Base-by-base conservation (phyloP, 2,329 filamentous ascomycete genomes). In the Cyanodermella asteris region DNA sequence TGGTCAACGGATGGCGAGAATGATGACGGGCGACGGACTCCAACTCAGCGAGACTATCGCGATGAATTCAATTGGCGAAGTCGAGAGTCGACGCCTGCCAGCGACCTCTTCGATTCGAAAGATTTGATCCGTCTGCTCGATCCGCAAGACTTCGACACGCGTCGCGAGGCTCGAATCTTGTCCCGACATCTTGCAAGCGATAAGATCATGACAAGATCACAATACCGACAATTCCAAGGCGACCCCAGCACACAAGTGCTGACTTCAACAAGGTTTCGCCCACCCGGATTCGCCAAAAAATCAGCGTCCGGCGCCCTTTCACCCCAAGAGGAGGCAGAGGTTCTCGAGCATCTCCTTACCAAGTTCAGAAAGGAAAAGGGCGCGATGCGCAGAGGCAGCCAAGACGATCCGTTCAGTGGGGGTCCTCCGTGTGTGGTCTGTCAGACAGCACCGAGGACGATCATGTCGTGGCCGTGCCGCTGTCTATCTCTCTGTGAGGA, bases 381-480 rank as follows among this genome's bases (percentile, higher is more conserved):
- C 61, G 69, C 21, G 59, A 61, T 1, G 75, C n/a, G n/a, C n/a
- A n/a, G n/a, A n/a, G n/a, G n/a, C n/a, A n/a, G 74, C n/a, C 73
- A 69, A 1, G 66, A 66, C 5, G 74, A 73, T 1, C 64, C 82
- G 41, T 77, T 75, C 2, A 64, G 70, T 16, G 66, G 60, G 20
- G 72, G 78, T 0, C 80, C 81, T 3, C 75, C 77, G 36, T 97
- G 87, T 40, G 87, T 94, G 1, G 78, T 97, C 4, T 97, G 87
- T 43, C 84, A 94, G 45, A 69, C 69, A 27, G 63, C 65, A n/a
- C 70, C 81, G 3, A 62, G 87, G 11, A 90, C 77, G 6, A 75
- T 94, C 31, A 75, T 97, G 27, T 73, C 91, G 2, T 94, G 87
- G 87, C 87, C 87, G 0, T 97, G 87, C 45, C 75, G 87, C 3